phyloP scores from a whole-genome alignment of 768 basidiomycete genomes.

The Lentinula edodes region DNA sequence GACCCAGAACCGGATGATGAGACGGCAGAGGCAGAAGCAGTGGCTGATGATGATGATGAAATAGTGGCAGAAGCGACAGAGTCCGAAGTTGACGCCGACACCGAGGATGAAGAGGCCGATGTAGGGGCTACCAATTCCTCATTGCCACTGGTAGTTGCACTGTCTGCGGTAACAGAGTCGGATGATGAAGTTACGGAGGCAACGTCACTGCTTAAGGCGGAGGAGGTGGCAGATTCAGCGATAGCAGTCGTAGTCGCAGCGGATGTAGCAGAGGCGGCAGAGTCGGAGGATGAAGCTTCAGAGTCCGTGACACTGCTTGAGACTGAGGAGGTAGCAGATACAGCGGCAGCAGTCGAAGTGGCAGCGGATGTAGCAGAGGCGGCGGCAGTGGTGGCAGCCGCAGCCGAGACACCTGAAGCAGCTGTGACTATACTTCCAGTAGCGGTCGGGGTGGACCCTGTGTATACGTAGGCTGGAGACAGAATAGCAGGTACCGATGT shows the following conservation, averaged over 20 bases:
- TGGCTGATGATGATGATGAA: not conserved
- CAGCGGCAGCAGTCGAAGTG: slow-evolving; percentile 20
- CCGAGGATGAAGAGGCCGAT: not conserved
- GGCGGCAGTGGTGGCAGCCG: not conserved
- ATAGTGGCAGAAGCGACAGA: not conserved
- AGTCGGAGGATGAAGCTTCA: slow-evolving; percentile 13
- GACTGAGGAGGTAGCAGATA: slow-evolving; percentile 27
- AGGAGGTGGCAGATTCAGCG: not conserved
- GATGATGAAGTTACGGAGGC: not conserved
- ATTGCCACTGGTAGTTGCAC: not conserved
- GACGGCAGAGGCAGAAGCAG: slow-evolving; percentile 8
- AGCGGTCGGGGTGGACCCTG: slow-evolving; percentile 31
- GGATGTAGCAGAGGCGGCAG: not conserved
- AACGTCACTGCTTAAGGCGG: too few relatives aligned
- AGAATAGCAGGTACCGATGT: slow-evolving; percentile 33
- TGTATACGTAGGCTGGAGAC: slow-evolving; percentile 42
- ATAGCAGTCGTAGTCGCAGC: not conserved
- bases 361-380: not conserved
- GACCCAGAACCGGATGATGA: slow-evolving; percentile 13
- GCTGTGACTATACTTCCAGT: slow-evolving; percentile 24
- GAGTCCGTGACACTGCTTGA: slow-evolving; percentile 6
- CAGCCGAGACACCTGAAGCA: slow-evolving; percentile 9
- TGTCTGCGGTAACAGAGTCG: slow-evolving; percentile 4
- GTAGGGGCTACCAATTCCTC: not conserved
- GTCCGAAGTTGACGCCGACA: not conserved